These are phyloP conservation scores for Skeletonema menzelii DNA, from an alignment of 108 stramenopile species.

Conservation along the genomic window DNA sequence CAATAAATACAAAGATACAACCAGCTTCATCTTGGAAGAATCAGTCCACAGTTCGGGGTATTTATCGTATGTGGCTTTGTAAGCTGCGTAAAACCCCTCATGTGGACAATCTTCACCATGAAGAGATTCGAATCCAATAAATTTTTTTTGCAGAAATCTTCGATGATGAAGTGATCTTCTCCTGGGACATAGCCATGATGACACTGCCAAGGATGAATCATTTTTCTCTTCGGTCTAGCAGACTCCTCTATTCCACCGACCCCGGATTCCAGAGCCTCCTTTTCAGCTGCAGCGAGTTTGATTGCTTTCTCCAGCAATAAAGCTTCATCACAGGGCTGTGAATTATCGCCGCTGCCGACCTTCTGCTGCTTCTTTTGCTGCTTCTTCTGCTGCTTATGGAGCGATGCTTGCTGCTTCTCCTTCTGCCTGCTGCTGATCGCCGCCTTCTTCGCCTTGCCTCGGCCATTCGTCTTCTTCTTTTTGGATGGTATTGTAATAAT, in stretches of 20 bases:
- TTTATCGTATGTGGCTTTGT: not conserved
- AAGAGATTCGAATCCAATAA: too few relatives aligned
- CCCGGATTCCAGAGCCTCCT: not conserved
- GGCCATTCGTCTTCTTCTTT: not conserved
- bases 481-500: too few relatives aligned
- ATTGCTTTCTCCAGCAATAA: not conserved
- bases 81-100: not conserved
- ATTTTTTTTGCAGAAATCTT: not conserved
- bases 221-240: too few relatives aligned
- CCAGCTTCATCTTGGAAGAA: not conserved
- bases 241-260: too few relatives aligned
- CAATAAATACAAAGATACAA: not conserved
- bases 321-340: not conserved
- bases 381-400: not conserved
- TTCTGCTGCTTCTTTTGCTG: not conserved
- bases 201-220: not conserved
- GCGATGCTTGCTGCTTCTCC: not conserved
- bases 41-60: not conserved
- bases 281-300: not conserved
- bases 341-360: not conserved
- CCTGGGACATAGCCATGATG: not conserved
- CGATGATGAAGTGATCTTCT: not conserved
- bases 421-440: not conserved
- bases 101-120: too few relatives aligned
- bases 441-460: not conserved